Evolutionary conservation across 305 asterid genomes (phyloP), one percentile per base, ranked within the genome.

Genomic region (Coffea humblotiana): DNA sequence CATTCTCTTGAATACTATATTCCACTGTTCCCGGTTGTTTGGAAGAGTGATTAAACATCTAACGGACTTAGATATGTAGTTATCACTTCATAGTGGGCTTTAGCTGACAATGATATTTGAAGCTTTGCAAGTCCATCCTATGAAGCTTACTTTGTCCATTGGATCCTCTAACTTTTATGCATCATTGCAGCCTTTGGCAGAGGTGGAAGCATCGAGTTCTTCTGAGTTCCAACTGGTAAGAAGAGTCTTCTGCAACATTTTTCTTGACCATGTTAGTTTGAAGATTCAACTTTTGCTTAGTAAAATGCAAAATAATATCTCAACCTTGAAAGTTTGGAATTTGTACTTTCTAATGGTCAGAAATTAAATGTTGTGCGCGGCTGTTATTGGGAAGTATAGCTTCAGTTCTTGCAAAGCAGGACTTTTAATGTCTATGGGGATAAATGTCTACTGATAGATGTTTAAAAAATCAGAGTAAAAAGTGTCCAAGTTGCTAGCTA

Each of bases 161-260:
- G 60, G 66, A 21, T 54, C 14, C 51, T 48, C 85, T 82, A 52
- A 82, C 77, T 73, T 80, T 51, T 73, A 14, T 81, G 48, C 67
- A 85, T 71, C 86, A 74, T 54, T 70, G 81, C 93, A 96, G 99
- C 85, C 90, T 74, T 89, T 96, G 84, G 94, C 95, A 75, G 94
- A 94, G 85, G 90, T 94, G 87, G 93, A 90, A 83, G 92, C 97
- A 83, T 83, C 86, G 71, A 78, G 88, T 86, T 91, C 97, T 76
- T 81, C 91, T 81, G 90, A 89, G 81, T 92, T 96, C 81, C 94
- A 94, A 88, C 85, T 96, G 97, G 99, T 94, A 88, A 84, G 90
- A 70, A 79, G 75, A 61, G 52, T 67, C 58, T 56, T 43, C 56
- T 49, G 43, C 45, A 40, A 19, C 27, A 63, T 35, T 66, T 63